Evolutionary conservation across 352 stramenopile species (phyloP).

Genomic region (Phytophthora multivora): DNA sequence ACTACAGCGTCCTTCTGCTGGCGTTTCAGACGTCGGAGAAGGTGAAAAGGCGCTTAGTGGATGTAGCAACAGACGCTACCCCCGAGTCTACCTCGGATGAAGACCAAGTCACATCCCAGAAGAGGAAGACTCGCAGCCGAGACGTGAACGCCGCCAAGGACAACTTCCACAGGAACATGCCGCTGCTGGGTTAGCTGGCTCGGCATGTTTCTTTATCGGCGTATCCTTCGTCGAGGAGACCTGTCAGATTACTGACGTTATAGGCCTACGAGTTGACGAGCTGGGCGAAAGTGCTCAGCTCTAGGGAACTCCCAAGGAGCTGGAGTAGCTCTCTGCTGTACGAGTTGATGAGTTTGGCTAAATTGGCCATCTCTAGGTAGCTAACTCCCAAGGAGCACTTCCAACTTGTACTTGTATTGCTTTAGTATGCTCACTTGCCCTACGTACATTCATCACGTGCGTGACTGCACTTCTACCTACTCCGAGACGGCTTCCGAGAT

Average conservation of each 20-base stretch:
- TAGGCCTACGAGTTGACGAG: not conserved
- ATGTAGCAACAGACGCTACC: slow-evolving; percentile 3
- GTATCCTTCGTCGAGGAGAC: not conserved
- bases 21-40: slow-evolving; percentile 21
- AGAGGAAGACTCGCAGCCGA: slow-evolving; percentile 7
- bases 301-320: not conserved
- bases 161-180: slow-evolving; percentile 10
- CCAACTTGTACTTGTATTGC: not conserved
- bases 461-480: slow-evolving; percentile 15
- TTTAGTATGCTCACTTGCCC: not conserved
- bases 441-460: not conserved
- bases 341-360: not conserved
- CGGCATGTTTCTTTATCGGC: not conserved
- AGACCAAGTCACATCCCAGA: not conserved
- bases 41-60: slow-evolving; percentile 1
- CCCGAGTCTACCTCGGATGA: not conserved
- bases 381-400: slow-evolving; percentile 1
- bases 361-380: not conserved
- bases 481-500: slow-evolving; percentile 44
- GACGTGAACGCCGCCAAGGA: slow-evolving; percentile 14
- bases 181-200: not conserved
- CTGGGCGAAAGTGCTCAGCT: not conserved
- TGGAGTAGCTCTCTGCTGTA: too few relatives aligned
- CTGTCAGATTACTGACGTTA: not conserved
- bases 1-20: slow-evolving; percentile 13